These are phyloP conservation scores for Geotrichum candidum DNA, from an alignment of 1,139 yeast genomes.

Conservation along the genomic window DNA sequence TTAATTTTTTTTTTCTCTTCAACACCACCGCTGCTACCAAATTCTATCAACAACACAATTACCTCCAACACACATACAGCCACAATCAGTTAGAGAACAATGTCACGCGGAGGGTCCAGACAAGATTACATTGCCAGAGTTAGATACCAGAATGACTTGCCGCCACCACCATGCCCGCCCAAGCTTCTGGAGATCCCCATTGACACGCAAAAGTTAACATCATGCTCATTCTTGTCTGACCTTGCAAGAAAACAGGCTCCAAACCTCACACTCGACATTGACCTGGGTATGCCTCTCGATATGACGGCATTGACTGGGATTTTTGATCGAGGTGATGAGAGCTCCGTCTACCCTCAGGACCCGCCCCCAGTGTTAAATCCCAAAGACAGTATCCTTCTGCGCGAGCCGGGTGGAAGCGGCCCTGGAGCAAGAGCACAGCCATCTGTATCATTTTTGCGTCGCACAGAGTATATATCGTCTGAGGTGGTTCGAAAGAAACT, in stretches of 20 bases:
- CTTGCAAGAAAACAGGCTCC: constrained; percentile 70
- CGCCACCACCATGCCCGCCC: constrained; percentile 93
- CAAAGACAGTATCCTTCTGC: constrained; percentile 65
- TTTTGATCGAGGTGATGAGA: constrained; percentile 56
- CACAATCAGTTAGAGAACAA: constrained; percentile 9
- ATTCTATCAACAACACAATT: neutral
- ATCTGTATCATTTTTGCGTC: constrained; percentile 77
- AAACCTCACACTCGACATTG: constrained; percentile 61
- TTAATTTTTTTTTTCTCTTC: neutral
- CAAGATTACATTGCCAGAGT: constrained; percentile 88
- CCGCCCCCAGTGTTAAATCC: constrained; percentile 51
- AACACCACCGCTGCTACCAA: constrained; percentile 1
- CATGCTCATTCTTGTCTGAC: constrained; percentile 63
- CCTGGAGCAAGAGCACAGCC: constrained; percentile 48
- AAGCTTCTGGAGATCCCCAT: constrained; percentile 57
- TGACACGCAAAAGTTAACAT: constrained; percentile 42
- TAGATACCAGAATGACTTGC: constrained; percentile 78
- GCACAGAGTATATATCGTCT: constrained; percentile 81
- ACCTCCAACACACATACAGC: neutral
- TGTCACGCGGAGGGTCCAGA: constrained; percentile 32
- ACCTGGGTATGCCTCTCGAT: constrained; percentile 77
- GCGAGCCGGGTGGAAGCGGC: constrained; percentile 57
- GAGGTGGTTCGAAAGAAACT: constrained; percentile 30
- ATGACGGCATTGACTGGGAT: constrained; percentile 61
- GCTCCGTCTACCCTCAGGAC: constrained; percentile 23